These are phyloP conservation scores for Dichomitus squalens DNA, from an alignment of 1,284 basidiomycete genomes.

Conservation along the genomic window DNA sequence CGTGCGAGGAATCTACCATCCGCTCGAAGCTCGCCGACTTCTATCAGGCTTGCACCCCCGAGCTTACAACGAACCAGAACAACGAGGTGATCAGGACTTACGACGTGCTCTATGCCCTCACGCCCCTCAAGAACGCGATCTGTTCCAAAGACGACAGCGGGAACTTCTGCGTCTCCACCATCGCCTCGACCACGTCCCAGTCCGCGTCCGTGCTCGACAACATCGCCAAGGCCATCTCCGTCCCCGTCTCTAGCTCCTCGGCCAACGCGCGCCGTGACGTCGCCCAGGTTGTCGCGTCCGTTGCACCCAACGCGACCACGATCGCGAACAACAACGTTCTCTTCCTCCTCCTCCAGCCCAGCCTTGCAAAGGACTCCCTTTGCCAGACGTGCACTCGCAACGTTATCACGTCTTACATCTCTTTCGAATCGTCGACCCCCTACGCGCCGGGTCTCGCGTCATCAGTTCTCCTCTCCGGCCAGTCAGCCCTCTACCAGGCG, in stretches of 20 bases:
- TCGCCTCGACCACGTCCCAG: conserved; percentile 22
- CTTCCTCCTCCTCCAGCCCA: conserved; percentile 77
- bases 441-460: conserved; percentile 74
- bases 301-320: conserved; percentile 68
- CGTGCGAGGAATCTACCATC: conserved; percentile 64
- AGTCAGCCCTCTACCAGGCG: conserved; percentile 64
- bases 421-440: conserved; percentile 67
- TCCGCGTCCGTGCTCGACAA: conserved; percentile 24
- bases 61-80: conserved; percentile 60
- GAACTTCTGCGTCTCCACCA: conserved; percentile 59
- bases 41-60: conserved; percentile 65
- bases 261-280: conserved; percentile 28
- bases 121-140: conserved; percentile 65
- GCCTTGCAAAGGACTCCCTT: conserved; percentile 51
- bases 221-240: conserved; percentile 24
- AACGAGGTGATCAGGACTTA: conserved; percentile 62
- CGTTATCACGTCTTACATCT: conserved; percentile 74
- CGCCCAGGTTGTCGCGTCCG: conserved; percentile 30
- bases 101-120: conserved; percentile 76
- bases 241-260: background rate
- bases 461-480: conserved; percentile 68
- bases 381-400: conserved; percentile 84
- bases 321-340: conserved; percentile 67
- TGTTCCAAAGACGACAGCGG: conserved; percentile 76
- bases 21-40: conserved; percentile 68